Percentiles rank a stretch among this genome's conserved stretches.
These are phyloP conservation scores for Aaosphaeria pasadenensis DNA, from an alignment of 2,329 filamentous ascomycete genomes.

Conservation along the genomic window DNA sequence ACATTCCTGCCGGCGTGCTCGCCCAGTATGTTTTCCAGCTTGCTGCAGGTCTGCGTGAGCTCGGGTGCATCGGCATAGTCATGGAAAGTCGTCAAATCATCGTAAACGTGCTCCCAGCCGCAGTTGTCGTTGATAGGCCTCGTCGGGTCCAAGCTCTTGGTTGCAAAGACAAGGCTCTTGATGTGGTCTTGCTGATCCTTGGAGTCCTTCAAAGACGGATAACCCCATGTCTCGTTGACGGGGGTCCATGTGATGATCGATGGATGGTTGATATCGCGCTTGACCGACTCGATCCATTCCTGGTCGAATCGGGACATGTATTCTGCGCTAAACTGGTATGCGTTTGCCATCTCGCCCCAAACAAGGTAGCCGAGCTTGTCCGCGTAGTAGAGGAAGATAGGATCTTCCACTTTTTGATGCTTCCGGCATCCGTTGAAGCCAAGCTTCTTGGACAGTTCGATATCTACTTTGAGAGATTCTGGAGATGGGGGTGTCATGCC, in stretches of 20 bases:
- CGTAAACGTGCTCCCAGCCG: slow-evolving; percentile 66
- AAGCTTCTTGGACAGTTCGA: slow-evolving; percentile 57
- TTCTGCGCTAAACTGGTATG: slow-evolving; percentile 59
- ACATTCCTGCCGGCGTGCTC: slow-evolving; percentile 53
- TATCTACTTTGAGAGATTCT: slow-evolving; percentile 49
- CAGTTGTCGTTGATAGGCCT: slow-evolving; percentile 69
- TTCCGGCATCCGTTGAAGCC: slow-evolving; percentile 65
- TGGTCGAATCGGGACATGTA: slow-evolving; percentile 60
- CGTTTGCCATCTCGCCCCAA: slow-evolving; percentile 65
- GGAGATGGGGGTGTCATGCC: slow-evolving; percentile 57
- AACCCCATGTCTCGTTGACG: slow-evolving; percentile 64
- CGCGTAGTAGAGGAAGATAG: slow-evolving; percentile 60
- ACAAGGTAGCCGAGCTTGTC: slow-evolving; percentile 60
- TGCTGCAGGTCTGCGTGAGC: slow-evolving; percentile 54
- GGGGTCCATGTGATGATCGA: slow-evolving; percentile 66
- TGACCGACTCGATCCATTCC: slow-evolving; percentile 63
- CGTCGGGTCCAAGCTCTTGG: slow-evolving; percentile 63
- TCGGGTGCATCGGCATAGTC: slow-evolving; percentile 61
- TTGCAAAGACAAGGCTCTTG: slow-evolving; percentile 60
- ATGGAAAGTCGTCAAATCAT: slow-evolving; percentile 66
- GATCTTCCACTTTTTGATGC: slow-evolving; percentile 64
- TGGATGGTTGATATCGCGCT: slow-evolving; percentile 64
- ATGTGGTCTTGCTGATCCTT: slow-evolving; percentile 63
- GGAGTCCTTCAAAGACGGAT: slow-evolving; percentile 56
- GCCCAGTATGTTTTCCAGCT: slow-evolving; percentile 53